A percentile compares a stretch with the other conserved stretches of the same genome.
Conservation (phyloP, 2,329 filamentous ascomycete genomes). For the Aspergillus sp. region DNA sequence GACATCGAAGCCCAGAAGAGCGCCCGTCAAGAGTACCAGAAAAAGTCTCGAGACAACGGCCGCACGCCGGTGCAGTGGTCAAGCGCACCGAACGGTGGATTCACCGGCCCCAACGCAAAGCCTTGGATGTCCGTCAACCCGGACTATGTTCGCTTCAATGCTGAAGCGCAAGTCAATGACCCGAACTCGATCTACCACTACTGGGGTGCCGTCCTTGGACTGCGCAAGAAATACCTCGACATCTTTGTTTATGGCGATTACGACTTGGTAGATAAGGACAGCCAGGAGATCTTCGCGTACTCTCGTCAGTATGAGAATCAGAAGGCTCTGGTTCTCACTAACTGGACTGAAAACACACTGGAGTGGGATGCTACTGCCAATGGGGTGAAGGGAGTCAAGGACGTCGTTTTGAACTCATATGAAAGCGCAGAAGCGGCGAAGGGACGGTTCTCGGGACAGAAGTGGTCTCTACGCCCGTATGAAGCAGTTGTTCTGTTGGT, state of each 20-base stretch:
- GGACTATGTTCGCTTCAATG: slow-evolving; percentile 65
- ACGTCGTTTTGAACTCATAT: slow-evolving; percentile 38
- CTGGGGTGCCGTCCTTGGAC: slow-evolving; percentile 61
- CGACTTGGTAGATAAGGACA: slow-evolving; percentile 54
- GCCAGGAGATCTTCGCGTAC: slow-evolving; percentile 59
- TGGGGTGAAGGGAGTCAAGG: slow-evolving; percentile 28
- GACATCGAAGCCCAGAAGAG: slow-evolving; percentile 33
- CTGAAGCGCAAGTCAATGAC: slow-evolving; percentile 46
- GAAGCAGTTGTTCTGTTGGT: slow-evolving; percentile 36
- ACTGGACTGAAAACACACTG: slow-evolving; percentile 36
- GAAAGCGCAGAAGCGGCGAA: slow-evolving; percentile 23
- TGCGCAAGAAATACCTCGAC: slow-evolving; percentile 63
- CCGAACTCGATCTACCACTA: slow-evolving; percentile 59
- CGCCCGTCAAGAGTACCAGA: slow-evolving; percentile 40
- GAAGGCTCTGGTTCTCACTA: slow-evolving; percentile 39
- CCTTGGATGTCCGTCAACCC: slow-evolving; percentile 74
- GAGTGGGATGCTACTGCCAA: slow-evolving; percentile 37
- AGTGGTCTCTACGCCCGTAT: slow-evolving; percentile 37
- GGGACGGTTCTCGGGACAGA: slow-evolving; percentile 26
- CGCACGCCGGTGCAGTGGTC: slow-evolving; percentile 74
- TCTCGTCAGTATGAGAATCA: slow-evolving; percentile 43
- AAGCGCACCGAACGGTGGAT: slow-evolving; percentile 61
- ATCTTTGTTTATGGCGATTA: slow-evolving; percentile 70
- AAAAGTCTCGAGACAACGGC: slow-evolving; percentile 64
- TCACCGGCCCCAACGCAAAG: slow-evolving; percentile 55